Evolutionary conservation across 2,329 filamentous ascomycete genomes (phyloP), one percentile per base, ranked within the genome.

Genomic region (Pseudopithomyces chartarum): DNA sequence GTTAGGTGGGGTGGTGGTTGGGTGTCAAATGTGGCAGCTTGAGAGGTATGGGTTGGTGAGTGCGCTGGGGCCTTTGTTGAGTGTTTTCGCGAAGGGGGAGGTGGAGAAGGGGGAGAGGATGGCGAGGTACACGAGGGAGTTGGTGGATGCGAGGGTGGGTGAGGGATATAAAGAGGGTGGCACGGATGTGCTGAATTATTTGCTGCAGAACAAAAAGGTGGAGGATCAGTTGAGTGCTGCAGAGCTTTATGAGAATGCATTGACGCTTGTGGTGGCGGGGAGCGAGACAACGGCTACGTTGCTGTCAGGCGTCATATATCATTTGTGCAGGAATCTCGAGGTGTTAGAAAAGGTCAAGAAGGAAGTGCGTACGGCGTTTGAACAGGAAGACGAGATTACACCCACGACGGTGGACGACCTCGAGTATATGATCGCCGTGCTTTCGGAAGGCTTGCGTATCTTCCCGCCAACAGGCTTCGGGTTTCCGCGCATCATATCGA

Each of bases 231-330:
- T 43, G 43, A 57, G 65, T 32, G 60, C 54, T 6, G 60, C 61
- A 4, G 76, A 79, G 54, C 67, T 77, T 19, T 64, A 75, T 38
- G 62, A 62, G 12, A 74, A 71, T 34, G 70, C 68, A 17, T 59
- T 63, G 1, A 22, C 74, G 4, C 69, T 79, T 38, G 73, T 78
- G 58, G 59, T 75, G 47, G 76, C 73, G 0, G 76, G 76, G 1
- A 73, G 69, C 2, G 76, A 79, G 57, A 77, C 76, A 0, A 76
- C 73, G 1, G 73, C 73, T 1, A 77, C 42, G 23, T 8, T 29
- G 8, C 29, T 45, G 42, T n/a, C 42, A 12, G 42, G 42, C 13
- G 42, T 29, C 15, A 26, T 17, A n/a, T 45, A 45, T n/a, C 29
- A n/a, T 15, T 22, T 45, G 2, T 45, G 22, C 42, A 45, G 10